Evolutionary conservation across 495 filamentous ascomycete genomes (phyloP).

Genomic region (Acidiella bohemica): DNA sequence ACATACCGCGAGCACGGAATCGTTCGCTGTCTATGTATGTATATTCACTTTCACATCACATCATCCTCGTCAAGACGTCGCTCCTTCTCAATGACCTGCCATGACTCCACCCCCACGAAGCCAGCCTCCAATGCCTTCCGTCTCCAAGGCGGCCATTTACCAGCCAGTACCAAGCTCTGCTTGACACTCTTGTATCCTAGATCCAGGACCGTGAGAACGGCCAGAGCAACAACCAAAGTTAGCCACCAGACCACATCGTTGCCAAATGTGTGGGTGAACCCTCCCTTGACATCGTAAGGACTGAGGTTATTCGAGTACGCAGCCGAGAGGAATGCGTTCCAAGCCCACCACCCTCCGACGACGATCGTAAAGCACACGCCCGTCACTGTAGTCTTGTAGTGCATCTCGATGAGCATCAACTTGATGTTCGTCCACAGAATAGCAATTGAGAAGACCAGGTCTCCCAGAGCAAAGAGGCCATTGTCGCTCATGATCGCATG

Average conservation of each 20-base stretch:
- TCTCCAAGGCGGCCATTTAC: conserved; percentile 40
- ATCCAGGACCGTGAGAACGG: conserved; percentile 52
- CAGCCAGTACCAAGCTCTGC: conserved; percentile 52
- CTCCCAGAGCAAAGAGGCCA: conserved; percentile 66
- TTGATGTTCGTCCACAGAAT: conserved; percentile 75
- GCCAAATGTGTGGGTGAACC: conserved; percentile 58
- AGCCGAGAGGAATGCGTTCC: conserved; percentile 62
- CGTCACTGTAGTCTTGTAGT: conserved; percentile 65
- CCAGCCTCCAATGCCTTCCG: neutral
- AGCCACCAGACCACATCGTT: conserved; percentile 68
- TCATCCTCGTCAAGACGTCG: neutral
- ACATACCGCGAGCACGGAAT: no score
- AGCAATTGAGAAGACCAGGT: conserved; percentile 58
- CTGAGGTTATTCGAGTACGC: conserved; percentile 42
- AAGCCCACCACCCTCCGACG: conserved; percentile 71
- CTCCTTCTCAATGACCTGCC: conserved; percentile 8
- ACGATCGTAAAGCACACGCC: conserved; percentile 51
- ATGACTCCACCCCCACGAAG: neutral
- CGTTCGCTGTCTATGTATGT: no score
- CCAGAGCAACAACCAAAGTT: conserved; percentile 51
- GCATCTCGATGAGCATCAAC: conserved; percentile 71
- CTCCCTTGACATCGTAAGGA: conserved; percentile 56
- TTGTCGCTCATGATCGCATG: conserved; percentile 52
- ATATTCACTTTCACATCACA: no score
- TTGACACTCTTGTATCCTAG: conserved; percentile 46